Conservation (phyloP, 495 filamentous ascomycete genomes). For the Penicillium bialowiezense region DNA sequence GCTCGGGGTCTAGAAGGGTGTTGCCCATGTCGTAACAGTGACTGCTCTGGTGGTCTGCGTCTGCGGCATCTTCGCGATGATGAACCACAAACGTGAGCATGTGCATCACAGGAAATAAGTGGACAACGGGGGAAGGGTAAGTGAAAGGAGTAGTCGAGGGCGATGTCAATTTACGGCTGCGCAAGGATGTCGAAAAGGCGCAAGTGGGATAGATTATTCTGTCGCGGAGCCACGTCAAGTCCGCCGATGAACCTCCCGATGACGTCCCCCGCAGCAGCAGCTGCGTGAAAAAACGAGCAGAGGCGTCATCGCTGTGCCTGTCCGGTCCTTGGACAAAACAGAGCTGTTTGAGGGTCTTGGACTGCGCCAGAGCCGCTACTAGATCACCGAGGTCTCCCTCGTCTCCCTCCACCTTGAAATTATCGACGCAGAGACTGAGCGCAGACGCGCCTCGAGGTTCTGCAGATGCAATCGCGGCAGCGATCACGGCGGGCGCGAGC, state of each 20-base stretch:
- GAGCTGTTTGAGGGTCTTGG: slow-evolving; percentile 13
- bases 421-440: slow-evolving; percentile 16
- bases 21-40: slow-evolving; percentile 13
- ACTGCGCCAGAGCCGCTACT: slow-evolving; percentile 8
- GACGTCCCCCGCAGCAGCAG: background rate
- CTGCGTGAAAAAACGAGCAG: slow-evolving; percentile 11
- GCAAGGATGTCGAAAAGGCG: slow-evolving; percentile 12
- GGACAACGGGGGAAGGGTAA: background rate
- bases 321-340: slow-evolving; percentile 15
- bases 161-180: slow-evolving; percentile 3
- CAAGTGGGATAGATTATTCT: slow-evolving; percentile 14
- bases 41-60: slow-evolving; percentile 7
- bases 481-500: slow-evolving; percentile 5
- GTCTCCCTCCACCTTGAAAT: background rate
- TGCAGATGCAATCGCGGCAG: slow-evolving; percentile 11
- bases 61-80: slow-evolving; percentile 10
- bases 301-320: slow-evolving; percentile 11
- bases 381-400: slow-evolving; percentile 9
- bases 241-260: slow-evolving; percentile 3
- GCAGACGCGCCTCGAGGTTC: slow-evolving; percentile 15
- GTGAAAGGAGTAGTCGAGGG: background rate
- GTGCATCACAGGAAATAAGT: slow-evolving; percentile 5
- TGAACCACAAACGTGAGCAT: slow-evolving; percentile 11
- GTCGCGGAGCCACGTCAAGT: slow-evolving; percentile 9
- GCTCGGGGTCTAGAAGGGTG: slow-evolving; percentile 4